phyloP scores from a whole-genome alignment of 2,329 filamentous ascomycete species.

The Aureobasidium melanogenum region DNA sequence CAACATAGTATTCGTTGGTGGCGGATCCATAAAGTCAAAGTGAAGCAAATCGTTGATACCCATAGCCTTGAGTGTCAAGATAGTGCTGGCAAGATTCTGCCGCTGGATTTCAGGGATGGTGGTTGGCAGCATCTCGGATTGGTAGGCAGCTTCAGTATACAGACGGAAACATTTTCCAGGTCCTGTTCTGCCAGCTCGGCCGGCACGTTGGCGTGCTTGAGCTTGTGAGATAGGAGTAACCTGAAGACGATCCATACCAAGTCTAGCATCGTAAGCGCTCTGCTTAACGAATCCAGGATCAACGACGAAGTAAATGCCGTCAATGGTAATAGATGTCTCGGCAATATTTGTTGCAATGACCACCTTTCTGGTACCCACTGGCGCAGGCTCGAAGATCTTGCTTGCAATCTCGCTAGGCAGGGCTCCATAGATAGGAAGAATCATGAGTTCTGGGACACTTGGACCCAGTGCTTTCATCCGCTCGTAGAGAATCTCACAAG shows the following conservation, averaged over 20 bases:
- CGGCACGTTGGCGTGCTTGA: constrained; percentile 88
- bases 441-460: constrained; percentile 81
- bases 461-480: constrained; percentile 93
- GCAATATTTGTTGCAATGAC: constrained; percentile 98
- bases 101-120: constrained; percentile 95
- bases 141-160: constrained; percentile 91
- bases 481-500: constrained; percentile 85
- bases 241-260: constrained; percentile 94
- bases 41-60: constrained; percentile 95
- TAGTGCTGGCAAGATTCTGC: constrained; percentile 85
- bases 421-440: constrained; percentile 92
- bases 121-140: constrained; percentile 93
- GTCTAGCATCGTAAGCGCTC: constrained; percentile 91
- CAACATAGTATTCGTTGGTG: constrained; percentile 94
- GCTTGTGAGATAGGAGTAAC: constrained; percentile 96
- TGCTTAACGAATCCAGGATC: constrained; percentile 98
- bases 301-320: constrained; percentile 94
- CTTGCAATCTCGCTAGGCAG: constrained; percentile 91
- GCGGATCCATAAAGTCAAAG: constrained; percentile 99
- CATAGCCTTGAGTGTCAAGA: constrained; percentile 98
- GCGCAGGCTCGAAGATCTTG: constrained; percentile 87
- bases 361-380: constrained; percentile 77
- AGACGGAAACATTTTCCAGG: constrained; percentile 93
- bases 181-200: constrained; percentile 85
- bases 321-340: constrained; percentile 95